Conservation (phyloP, 2,329 filamentous ascomycete genomes). For the Pyrenophora teres region DNA sequence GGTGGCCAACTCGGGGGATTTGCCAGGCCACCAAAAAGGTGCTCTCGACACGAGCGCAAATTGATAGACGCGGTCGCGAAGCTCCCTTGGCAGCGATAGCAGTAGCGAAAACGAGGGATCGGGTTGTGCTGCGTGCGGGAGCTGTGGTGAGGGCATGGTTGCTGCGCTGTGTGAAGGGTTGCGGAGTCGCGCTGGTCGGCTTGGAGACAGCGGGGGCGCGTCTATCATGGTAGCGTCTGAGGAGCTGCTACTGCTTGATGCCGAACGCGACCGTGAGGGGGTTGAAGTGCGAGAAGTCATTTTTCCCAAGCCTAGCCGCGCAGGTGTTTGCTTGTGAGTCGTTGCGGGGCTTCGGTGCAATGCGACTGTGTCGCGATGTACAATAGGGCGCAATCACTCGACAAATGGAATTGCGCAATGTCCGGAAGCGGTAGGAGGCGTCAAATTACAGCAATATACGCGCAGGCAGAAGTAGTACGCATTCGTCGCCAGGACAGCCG, state of each 20-base stretch:
- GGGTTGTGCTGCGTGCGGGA: constrained; percentile 4
- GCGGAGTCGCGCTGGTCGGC: constrained; percentile 35
- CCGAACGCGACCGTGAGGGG: constrained; percentile 38
- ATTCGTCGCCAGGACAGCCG: background rate
- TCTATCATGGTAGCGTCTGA: constrained; percentile 45
- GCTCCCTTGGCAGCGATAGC: constrained; percentile 44
- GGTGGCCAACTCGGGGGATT: constrained; percentile 11
- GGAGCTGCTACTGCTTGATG: constrained; percentile 34
- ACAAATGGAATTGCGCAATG: too few relatives aligned
- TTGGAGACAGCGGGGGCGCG: constrained; percentile 30
- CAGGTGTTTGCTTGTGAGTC: constrained; percentile 7
- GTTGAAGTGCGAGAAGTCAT: constrained; percentile 40
- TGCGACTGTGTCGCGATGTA: constrained; percentile 1
- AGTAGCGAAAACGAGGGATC: constrained; percentile 40
- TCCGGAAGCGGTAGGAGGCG: background rate
- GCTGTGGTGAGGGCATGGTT: constrained; percentile 4
- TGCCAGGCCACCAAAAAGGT: constrained; percentile 43
- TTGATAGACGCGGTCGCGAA: constrained; percentile 44
- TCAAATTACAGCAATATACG: background rate
- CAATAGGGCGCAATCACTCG: background rate
- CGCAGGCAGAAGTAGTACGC: background rate
- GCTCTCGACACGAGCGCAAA: constrained; percentile 37
- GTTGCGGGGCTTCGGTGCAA: constrained; percentile 11
- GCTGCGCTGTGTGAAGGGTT: constrained; percentile 25
- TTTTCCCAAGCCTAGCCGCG: constrained; percentile 1